Evolutionary conservation across 768 basidiomycete species (phyloP).

Genomic region (Lentinula guzmanii): DNA sequence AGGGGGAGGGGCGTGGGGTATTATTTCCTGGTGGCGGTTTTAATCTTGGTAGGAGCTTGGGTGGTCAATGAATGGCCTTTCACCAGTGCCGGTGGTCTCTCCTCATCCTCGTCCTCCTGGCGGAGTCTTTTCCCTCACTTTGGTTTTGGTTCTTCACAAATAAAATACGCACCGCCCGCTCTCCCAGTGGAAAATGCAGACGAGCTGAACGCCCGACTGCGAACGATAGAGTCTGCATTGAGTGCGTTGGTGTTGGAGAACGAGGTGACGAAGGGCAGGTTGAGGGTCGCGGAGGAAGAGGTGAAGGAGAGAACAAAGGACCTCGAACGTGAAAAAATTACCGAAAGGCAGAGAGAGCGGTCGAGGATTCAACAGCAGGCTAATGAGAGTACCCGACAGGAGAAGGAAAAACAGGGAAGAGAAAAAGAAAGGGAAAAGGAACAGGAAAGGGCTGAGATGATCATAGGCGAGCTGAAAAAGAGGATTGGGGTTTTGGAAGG

Average conservation of each 20-base stretch:
- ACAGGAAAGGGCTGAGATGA: conserved; percentile 26
- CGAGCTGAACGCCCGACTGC: conserved; percentile 58
- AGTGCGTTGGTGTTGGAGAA: conserved; percentile 53
- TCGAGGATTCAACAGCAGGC: not conserved
- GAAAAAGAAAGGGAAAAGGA: not conserved
- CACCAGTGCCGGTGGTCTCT: conserved; percentile 9
- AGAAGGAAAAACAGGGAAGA: no score
- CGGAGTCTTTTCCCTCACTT: conserved; percentile 18
- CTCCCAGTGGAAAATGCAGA: conserved; percentile 59
- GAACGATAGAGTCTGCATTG: conserved; percentile 56
- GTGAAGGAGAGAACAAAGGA: not conserved
- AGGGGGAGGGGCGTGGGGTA: not conserved
- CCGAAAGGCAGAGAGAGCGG: not conserved
- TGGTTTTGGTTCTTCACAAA: conserved; percentile 22
- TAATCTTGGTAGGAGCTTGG: conserved; percentile 38
- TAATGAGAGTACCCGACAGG: not conserved
- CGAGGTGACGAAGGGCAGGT: conserved; percentile 33
- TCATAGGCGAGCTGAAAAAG: conserved; percentile 45
- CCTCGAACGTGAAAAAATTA: not conserved
- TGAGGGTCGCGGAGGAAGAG: conserved; percentile 17
- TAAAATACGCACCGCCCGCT: conserved; percentile 47
- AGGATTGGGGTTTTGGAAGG: conserved; percentile 54
- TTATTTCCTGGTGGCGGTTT: conserved; percentile 34
- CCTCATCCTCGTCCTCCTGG: not conserved
- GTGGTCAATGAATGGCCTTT: conserved; percentile 28